A percentile compares a stretch with the other conserved stretches of the same genome.
Conservation (phyloP, 768 basidiomycete species). For the Boletus speciosus region DNA sequence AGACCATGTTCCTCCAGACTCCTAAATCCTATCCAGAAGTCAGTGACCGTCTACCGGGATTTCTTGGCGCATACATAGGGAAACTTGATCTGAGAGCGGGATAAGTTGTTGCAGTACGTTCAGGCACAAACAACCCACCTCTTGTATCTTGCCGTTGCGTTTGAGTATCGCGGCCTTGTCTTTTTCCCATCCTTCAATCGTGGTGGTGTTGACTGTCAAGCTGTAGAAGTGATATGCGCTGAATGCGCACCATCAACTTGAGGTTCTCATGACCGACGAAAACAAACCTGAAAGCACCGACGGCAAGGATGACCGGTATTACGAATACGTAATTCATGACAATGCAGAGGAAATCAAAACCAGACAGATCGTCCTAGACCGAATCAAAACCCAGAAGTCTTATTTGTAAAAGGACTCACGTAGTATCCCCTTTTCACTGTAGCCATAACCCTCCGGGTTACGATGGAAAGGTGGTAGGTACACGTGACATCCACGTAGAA, state of each 20-base stretch:
- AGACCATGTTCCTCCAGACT: slow-evolving; percentile 61
- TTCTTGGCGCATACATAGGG: slow-evolving; percentile 67
- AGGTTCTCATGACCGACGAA: neutral
- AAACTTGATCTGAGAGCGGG: slow-evolving; percentile 65
- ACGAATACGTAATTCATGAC: slow-evolving; percentile 85
- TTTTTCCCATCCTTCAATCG: slow-evolving; percentile 98
- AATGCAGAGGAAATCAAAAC: slow-evolving; percentile 74
- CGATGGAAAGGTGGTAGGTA: slow-evolving; percentile 82
- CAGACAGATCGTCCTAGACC: slow-evolving; percentile 63
- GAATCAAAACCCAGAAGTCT: neutral
- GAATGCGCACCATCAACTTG: slow-evolving; percentile 12
- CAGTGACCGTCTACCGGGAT: slow-evolving; percentile 3
- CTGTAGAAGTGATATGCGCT: slow-evolving; percentile 87
- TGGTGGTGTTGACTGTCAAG: slow-evolving; percentile 79
- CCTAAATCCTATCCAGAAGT: slow-evolving; percentile 68
- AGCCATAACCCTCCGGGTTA: slow-evolving; percentile 59
- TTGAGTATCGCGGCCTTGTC: slow-evolving; percentile 87
- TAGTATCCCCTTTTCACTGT: slow-evolving; percentile 46
- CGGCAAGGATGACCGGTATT: slow-evolving; percentile 79
- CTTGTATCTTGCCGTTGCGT: slow-evolving; percentile 78
- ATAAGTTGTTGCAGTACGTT: neutral
- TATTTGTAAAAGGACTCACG: slow-evolving; percentile 37
- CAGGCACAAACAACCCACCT: slow-evolving; percentile 41
- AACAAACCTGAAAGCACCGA: slow-evolving; percentile 83
- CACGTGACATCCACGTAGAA: slow-evolving; percentile 92